Percentiles rank a stretch among this genome's conserved stretches.
phyloP scores from a whole-genome alignment of 805 yeast genomes.

The Maudiozyma pseudohumilis region DNA sequence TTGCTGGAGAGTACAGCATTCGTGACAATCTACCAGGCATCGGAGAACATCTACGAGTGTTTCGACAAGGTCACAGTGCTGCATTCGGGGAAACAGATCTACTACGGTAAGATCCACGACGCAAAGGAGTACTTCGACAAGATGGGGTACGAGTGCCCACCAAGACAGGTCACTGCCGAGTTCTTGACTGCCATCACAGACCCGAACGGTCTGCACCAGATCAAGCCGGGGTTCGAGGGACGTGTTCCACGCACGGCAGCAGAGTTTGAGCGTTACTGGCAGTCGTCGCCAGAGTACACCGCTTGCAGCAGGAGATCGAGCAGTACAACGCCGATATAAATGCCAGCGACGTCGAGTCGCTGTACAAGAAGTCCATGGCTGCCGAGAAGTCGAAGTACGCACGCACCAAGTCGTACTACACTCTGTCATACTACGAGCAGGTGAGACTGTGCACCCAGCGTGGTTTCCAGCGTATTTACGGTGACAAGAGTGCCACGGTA shows the following conservation, averaged over 20 bases:
- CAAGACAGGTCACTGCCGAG: constrained; percentile 53
- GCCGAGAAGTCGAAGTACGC: constrained; percentile 23
- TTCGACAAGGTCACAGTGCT: constrained; percentile 47
- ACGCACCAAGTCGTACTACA: constrained; percentile 19
- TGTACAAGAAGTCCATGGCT: constrained; percentile 24
- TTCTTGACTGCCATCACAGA: constrained; percentile 53
- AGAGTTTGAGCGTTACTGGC: constrained; percentile 44
- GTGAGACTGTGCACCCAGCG: constrained; percentile 40
- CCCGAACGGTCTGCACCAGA: constrained; percentile 36
- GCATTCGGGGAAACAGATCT: constrained; percentile 45
- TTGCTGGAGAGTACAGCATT: constrained; percentile 42
- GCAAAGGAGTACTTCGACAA: constrained; percentile 44
- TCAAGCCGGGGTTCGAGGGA: constrained; percentile 36
- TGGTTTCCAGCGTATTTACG: constrained; percentile 45
- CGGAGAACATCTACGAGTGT: constrained; percentile 43
- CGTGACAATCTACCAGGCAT: constrained; percentile 52
- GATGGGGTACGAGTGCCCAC: constrained; percentile 49
- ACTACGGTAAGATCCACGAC: constrained; percentile 40
- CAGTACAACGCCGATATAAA: constrained; percentile 19
- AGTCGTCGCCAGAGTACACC: constrained; percentile 32
- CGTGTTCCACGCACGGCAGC: constrained; percentile 46
- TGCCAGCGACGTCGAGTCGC: constrained; percentile 28
- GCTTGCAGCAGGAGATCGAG: constrained; percentile 37
- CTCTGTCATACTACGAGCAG: constrained; percentile 34
- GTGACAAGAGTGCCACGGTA: constrained; percentile 45